Evolutionary conservation across 2,329 filamentous ascomycete species (phyloP), one percentile per base, ranked within the genome.

Genomic region (Chrysoporthe cubensis): DNA sequence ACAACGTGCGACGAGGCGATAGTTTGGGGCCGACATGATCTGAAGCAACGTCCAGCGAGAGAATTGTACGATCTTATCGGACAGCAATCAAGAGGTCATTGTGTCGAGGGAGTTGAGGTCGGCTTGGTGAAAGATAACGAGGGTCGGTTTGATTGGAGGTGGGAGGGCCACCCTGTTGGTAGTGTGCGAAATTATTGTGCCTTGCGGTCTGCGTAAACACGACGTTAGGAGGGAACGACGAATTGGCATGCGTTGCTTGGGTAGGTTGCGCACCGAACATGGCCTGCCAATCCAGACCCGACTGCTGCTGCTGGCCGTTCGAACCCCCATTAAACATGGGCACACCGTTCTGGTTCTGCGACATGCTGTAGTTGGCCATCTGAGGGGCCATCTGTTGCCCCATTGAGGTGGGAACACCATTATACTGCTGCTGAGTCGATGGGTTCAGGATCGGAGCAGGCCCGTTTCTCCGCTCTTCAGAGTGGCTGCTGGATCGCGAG

Each of bases 251-350:
- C 18, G 42, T 58, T 66, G 59, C 48, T 32, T 87, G 89, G 79
- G 84, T 83, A 80, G 88, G 83, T 80, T 90, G 87, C 82, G 87
- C 84, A 85, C 88, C 89, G 82, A 92, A 92, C 88, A 93, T 91
- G 78, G 90, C 87, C 76, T 90, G 86, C 91, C 91, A 93, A 81
- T 93, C 90, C 82, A 91, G 82, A 82, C 85, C 80, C 77, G 84
- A 82, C 81, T 86, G 84, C 80, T 89, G 87, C 79, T 85, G 85
- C 79, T 84, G 81, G n/a, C 63, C 63, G 80, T 85, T 86, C 73
- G 86, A 85, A 76, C 82, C 83, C 76, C 82, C 84, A 50, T 70
- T 70, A 78, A 88, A 88, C 82, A 88, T 88, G 71, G 85, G 85
- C 83, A 89, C 86, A 76, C 87, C 87, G 75, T 88, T 89, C 80